Evolutionary conservation across 176 grass and related monocot species (phyloP).

Genomic region (Aechmea fasciata): DNA sequence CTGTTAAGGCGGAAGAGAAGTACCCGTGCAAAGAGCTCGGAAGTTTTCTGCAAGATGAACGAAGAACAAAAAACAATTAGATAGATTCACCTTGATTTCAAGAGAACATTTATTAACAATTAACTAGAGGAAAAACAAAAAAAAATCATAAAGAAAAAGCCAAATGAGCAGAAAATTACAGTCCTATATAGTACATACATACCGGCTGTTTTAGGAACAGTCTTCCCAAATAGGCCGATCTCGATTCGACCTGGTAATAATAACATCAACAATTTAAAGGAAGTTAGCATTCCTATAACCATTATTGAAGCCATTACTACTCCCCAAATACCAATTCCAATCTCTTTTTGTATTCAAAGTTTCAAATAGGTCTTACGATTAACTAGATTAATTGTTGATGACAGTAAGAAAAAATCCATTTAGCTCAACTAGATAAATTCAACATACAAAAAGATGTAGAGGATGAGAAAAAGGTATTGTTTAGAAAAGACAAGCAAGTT

Average conservation of each 20-base stretch:
- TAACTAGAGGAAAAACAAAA: not conserved
- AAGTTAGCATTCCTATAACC: not conserved
- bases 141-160: not conserved
- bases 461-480: no score
- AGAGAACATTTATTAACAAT: not conserved
- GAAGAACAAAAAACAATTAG: not conserved
- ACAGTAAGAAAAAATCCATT: not conserved
- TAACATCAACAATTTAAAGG: slow-evolving; percentile 19
- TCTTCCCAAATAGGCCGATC: slow-evolving; percentile 89
- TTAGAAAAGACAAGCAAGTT: no score
- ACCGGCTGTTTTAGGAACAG: slow-evolving; percentile 98
- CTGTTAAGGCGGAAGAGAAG: not conserved
- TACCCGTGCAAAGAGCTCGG: slow-evolving; percentile 94
- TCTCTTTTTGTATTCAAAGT: not conserved
- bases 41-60: slow-evolving; percentile 66
- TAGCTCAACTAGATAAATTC: not conserved
- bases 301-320: not conserved
- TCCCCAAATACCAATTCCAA: not conserved
- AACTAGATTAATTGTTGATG: not conserved
- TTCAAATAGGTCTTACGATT: not conserved
- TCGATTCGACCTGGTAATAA: slow-evolving; percentile 70
- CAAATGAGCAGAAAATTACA: not conserved
- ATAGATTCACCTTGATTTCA: not conserved
- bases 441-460: no score
- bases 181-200: slow-evolving; percentile 2